Evolutionary conservation across 2,329 filamentous ascomycete genomes (phyloP), one percentile per base, ranked within the genome.

Genomic region (Aspergillus candidus): DNA sequence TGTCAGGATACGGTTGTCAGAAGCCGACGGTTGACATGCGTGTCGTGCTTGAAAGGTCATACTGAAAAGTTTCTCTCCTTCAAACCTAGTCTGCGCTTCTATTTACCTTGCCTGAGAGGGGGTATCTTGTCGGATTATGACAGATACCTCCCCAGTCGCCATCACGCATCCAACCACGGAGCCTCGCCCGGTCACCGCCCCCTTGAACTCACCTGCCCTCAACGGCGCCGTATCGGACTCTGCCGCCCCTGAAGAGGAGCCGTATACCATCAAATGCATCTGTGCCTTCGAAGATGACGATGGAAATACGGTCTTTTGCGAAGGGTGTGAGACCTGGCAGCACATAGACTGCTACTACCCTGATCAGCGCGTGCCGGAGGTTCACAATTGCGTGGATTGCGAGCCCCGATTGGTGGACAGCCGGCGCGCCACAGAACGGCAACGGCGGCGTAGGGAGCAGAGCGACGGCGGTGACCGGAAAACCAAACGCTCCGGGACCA

Each of bases 341-440:
- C 93, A 98, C 69, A 94, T 95, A 59, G 84, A 89, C 64, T 98
- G 93, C 71, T 97, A 94, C 71, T 97, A 97, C 65, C 86, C 88
- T 57, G 78, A 62, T 78, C 82, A 66, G 76, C 86, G 74, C 77
- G 86, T 71, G 70, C 90, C 66, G 68, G 84, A 73, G 77, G 76
- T 86, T 44, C 91, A 98, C 72, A 88, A 84, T 44, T 98, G 93
- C 71, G 81, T 82, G 58, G 88, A 95, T 57, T 98, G 93, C 72
- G 81, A 85, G 48, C 89, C 90, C 13, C 79, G 89, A 50, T 70
- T 72, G 38, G 69, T 96, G 57, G 86, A 97, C 63, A 73, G 75
- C 40, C 80, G 83, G 60, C 78, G 81, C 58, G 91, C 93, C 48
- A 80, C 80, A 51, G 85, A 89, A 58, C 81, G 84, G 63, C 83